Conservation (phyloP, 345 rosid genomes). For the Gossypium bickii region DNA sequence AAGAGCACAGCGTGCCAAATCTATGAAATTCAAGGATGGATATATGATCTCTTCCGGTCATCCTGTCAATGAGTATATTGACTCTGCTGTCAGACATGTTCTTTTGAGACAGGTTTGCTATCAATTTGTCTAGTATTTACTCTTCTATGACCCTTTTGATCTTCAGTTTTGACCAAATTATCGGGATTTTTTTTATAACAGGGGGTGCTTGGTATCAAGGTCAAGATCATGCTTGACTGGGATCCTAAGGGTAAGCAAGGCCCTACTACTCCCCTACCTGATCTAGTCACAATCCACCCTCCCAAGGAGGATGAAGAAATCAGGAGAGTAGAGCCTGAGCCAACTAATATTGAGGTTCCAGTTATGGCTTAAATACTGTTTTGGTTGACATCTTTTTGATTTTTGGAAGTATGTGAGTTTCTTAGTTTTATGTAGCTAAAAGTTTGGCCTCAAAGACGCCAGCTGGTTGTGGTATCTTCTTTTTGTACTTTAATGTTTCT, state of each 20-base stretch:
- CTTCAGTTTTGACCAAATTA: not conserved
- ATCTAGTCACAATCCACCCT: constrained; percentile 67
- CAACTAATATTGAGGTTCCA: constrained; percentile 36
- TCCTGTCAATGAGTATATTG: constrained; percentile 81
- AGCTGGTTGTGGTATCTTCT: no score
- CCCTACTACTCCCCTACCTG: constrained; percentile 72
- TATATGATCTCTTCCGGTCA: constrained; percentile 96
- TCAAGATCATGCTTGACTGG: constrained; percentile 84
- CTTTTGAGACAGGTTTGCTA: constrained; percentile 73
- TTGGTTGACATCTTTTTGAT: not conserved
- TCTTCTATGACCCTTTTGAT: not conserved
- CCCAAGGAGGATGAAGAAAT: constrained; percentile 67
- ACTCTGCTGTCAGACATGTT: constrained; percentile 88
- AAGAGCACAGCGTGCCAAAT: constrained; percentile 84
- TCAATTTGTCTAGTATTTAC: not conserved
- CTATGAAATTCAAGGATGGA: constrained; percentile 95
- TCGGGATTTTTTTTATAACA: constrained; percentile 18
- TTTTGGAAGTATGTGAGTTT: not conserved
- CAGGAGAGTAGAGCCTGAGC: constrained; percentile 8
- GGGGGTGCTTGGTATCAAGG: constrained; percentile 92
- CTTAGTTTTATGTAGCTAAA: not conserved
- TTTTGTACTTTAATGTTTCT: not conserved
- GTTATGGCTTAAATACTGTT: constrained; percentile 30
- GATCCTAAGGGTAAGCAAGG: constrained; percentile 85
- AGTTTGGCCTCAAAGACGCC: not conserved